Base-by-base conservation (phyloP, 345 rosid species). In the Melaleuca quinquenervia region DNA sequence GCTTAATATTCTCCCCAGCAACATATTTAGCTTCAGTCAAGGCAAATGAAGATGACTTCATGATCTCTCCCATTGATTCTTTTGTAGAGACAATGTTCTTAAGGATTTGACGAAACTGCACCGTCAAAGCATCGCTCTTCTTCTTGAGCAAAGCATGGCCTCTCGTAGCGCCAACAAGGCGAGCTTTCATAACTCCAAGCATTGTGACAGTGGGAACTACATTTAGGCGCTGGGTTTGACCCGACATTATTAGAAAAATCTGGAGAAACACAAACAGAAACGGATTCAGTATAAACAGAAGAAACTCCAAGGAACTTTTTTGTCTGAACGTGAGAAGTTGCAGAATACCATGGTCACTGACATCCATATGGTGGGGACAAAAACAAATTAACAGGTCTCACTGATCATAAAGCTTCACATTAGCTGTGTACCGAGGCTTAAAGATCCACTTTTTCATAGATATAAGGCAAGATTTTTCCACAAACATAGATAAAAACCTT, bases 101-200 rank as follows among this genome's bases (percentile, higher is more conserved):
- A 70, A 87, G 88, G 75, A 87, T 83, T 64, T 52, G 83, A 48
- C 88, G 88, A 48, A 87, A 87, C 85, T 87, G 88, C 83, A 84
- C 86, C 7, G 88, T 87, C 53, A 87, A 51, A 49, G 88, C 88
- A 75, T 87, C 88, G 7, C 88, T 87, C 88, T 87, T 87, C 64
- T 87, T 87, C 88, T 87, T 87, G 55, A 87, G 88, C 83, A 87
- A 55, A 26, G 88, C 88, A 84, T 87, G 88, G 53, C 88, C 88
- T 83, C 88, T 84, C 27, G 88, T 87, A 83, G 88, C 88, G 2
- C 88, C 88, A 20, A 87, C 76, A 29, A 87, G 88, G 48, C 88
- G 88, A 55, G 88, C 88, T 80, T 87, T 87, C 88, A 87, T 84
- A 44, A 75, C 83, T 55, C 85, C 88, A 15, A 87, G 88, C 88